These are phyloP conservation scores for Phytophthora sp. DNA, from an alignment of 352 stramenopile genomes.

Conservation along the genomic window DNA sequence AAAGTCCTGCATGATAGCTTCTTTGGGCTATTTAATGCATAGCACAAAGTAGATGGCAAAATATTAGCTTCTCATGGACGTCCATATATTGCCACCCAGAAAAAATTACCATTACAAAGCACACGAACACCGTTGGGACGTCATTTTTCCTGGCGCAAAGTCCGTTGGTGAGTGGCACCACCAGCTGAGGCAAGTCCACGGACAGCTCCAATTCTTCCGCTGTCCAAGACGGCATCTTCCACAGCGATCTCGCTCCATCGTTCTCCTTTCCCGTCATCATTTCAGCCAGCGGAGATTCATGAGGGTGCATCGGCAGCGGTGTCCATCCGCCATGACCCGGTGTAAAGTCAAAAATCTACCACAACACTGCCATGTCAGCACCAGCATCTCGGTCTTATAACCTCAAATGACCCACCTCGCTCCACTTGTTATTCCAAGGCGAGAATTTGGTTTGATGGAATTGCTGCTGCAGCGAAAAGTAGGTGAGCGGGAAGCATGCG, in stretches of 20 bases:
- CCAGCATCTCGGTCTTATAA: not conserved
- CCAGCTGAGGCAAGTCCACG: conserved; percentile 41
- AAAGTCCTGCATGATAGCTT: conserved; percentile 57
- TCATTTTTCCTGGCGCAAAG: conserved; percentile 37
- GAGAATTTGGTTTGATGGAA: conserved; percentile 72
- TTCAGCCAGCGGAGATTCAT: conserved; percentile 45
- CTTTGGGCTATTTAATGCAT: conserved; percentile 55
- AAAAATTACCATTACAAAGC: conserved; percentile 45
- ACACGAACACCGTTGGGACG: conserved; percentile 39
- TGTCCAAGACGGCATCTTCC: conserved; percentile 54
- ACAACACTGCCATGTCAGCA: conserved; percentile 4
- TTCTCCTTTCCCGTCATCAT: conserved; percentile 34
- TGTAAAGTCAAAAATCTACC: conserved; percentile 77
- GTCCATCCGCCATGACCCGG: conserved; percentile 63
- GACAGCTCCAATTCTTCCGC: conserved; percentile 56
- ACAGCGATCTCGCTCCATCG: conserved; percentile 43
- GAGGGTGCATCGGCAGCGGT: conserved; percentile 29
- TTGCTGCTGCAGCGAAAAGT: conserved; percentile 78
- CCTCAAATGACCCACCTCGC: conserved; percentile 48
- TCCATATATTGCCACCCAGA: not conserved
- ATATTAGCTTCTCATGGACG: not conserved
- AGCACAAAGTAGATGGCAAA: not conserved
- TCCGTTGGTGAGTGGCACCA: conserved; percentile 62
- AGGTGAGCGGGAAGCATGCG: conserved; percentile 64
- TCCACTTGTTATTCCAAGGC: conserved; percentile 86